Percentiles rank a stretch among this genome's conserved stretches.
These are phyloP conservation scores for Malus fusca DNA, from an alignment of 306 rosid species.

Conservation along the genomic window DNA sequence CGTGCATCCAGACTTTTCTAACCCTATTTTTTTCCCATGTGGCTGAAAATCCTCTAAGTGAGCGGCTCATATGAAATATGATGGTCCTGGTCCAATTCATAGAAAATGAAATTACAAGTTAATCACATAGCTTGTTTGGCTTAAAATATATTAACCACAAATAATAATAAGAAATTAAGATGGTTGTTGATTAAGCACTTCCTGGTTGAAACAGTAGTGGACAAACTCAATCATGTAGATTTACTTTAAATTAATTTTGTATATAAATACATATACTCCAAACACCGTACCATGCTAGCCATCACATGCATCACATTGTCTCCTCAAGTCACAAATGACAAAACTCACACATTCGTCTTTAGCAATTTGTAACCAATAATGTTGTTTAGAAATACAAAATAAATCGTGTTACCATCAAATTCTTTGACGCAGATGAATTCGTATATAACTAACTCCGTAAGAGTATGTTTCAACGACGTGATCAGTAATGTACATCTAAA, in stretches of 20 bases:
- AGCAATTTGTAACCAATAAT: too few relatives aligned
- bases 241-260: neutral
- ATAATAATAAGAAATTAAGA: neutral
- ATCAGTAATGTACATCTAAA: too few relatives aligned
- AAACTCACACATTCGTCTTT: neutral
- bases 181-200: neutral
- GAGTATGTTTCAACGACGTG: neutral
- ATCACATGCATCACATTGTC: constrained; percentile 56
- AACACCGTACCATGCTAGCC: constrained; percentile 42
- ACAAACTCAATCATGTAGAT: constrained; percentile 33
- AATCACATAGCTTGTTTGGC: neutral
- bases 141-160: neutral
- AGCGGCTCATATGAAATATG: neutral
- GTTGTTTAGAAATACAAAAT: too few relatives aligned
- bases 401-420: too few relatives aligned
- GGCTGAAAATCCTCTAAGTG: constrained; percentile 2
- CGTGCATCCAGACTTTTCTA: constrained; percentile 20
- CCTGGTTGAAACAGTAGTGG: neutral
- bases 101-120: neutral
- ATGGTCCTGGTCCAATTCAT: neutral
- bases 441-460: too few relatives aligned
- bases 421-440: too few relatives aligned
- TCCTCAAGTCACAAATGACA: neutral
- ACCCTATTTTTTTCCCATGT: constrained; percentile 4
- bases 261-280: neutral